Evolutionary conservation across 768 basidiomycete genomes (phyloP), one percentile per base, ranked within the genome.

Genomic region (Agaricus subrufescens): DNA sequence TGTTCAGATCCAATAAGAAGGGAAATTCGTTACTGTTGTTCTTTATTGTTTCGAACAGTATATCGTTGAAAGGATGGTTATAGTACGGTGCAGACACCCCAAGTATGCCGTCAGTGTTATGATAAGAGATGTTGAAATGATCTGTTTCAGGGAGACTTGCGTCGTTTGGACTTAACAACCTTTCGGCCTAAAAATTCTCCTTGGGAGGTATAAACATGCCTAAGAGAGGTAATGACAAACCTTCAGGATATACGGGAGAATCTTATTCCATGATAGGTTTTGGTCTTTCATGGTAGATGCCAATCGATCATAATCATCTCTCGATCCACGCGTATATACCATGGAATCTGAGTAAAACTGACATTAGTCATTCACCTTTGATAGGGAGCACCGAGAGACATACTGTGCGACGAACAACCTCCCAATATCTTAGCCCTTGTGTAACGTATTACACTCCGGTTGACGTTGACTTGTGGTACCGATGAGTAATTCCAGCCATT

Each of bases 251-350:
- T 69, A 69, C 1, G 58, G 67, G 45, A 65, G 57, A 5, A 73
- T 44, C 25, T 55, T 64, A 15, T 70, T 55, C 73, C 72, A 73
- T 14, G 62, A 67, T 67, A 69, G 72, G 0, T 70, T 67, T 3
- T 49, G 46, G 3, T 64, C 62, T 29, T 67, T 67, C 10, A 71
- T 38, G 0, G 25, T 54, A 25, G 9, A 27, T 11, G 71, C 73
- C 56, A 61, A 72, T 3, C 67, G 63, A 57, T 74, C 65, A 44
- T 62, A 72, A 46, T 73, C 73, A 5, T 71, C 69, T n/a, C 60
- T 47, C 1, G 70, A 65, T 27, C 72, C 72, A 4, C 71, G 67
- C 8, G 71, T 70, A 46, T 70, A 74, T 2, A 64, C 57, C 65
- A 69, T 66, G 15, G 54, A 57, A 56, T 69, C 66, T 69, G 9